A percentile compares a stretch with the other conserved stretches of the same genome.
These are phyloP conservation scores for Nemania sp. DNA, from an alignment of 2,329 filamentous ascomycete species.

Conservation along the genomic window DNA sequence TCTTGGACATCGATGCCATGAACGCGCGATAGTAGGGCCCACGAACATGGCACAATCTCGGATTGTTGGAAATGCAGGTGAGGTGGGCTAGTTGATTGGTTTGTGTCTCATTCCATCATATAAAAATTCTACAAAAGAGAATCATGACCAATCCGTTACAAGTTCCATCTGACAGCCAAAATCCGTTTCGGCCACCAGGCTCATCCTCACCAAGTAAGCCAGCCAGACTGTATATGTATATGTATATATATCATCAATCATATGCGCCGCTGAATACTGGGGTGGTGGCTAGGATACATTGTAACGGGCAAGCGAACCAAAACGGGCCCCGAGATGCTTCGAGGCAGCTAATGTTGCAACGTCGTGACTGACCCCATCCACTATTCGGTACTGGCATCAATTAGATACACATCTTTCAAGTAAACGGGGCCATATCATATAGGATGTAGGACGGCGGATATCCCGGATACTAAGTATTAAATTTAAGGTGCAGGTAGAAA, in stretches of 20 bases:
- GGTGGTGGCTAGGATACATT: neutral
- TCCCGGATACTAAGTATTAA: constrained; percentile 27
- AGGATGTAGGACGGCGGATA: constrained; percentile 1
- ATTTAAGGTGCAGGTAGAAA: constrained; percentile 2
- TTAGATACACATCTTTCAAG: constrained; percentile 3
- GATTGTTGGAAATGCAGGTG: neutral
- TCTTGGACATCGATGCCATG: too few relatives aligned
- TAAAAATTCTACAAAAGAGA: constrained; percentile 8
- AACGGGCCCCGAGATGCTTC: neutral
- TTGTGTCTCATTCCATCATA: neutral
- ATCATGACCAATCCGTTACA: neutral
- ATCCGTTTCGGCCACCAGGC: neutral
- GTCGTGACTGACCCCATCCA: neutral
- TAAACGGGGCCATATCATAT: neutral
- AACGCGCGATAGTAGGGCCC: too few relatives aligned
- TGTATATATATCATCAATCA: constrained; percentile 1
- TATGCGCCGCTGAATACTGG: neutral
- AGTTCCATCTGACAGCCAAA: too few relatives aligned
- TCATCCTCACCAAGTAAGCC: neutral
- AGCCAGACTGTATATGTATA: neutral
- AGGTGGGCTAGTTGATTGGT: too few relatives aligned
- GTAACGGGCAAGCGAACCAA: neutral
- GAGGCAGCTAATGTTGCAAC: neutral
- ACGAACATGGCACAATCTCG: neutral
- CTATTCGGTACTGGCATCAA: neutral